Base-by-base conservation (phyloP, 2,329 filamentous ascomycete genomes). In the Pyricularia pennisetigena region DNA sequence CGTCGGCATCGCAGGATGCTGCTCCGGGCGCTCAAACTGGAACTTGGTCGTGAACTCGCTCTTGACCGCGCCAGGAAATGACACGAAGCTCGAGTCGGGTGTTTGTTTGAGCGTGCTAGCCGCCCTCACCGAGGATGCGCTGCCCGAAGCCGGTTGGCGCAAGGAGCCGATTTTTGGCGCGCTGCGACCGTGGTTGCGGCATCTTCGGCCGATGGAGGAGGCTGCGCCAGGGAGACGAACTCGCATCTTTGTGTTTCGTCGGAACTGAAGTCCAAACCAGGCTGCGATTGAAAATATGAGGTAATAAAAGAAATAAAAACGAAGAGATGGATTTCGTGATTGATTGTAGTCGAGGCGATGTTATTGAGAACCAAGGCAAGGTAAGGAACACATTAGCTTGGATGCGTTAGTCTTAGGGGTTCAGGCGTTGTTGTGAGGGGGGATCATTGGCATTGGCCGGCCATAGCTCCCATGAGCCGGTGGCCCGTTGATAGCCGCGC, bases 41-140 rank as follows among this genome's bases (percentile, higher is more conserved):
- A 98, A 89, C 0, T 84, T 83, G 71, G 86, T 90, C 4, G 92
- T 97, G 79, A 99, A 99, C 71, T 92, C 92, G 77, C 93, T 97
- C 78, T 97, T 94, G 67, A 98, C 83, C 0, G 95, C 95, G n/a
- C 95, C 95, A 0, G 95, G 95, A 73, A 99, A 99, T n/a, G 85
- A 85, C 24, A 88, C 84, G 72, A 82, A 82, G 66, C 81, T 80
- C 0, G 85, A 82, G 69, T 86, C 82, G 10, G 83, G 85, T 14
- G 82, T 80, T 73, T 88, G 86, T 4, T 85, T 86, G 69, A 87
- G 77, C 70, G 81, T 82, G 75, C 83, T 81, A 49, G 80, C 80
- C n/a, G 66, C 29, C 65, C 64, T 61, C 67, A 65, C 64, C 32
- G 23, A 69, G n/a, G 67, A 67, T 49, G 29, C n/a, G 32, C 26